phyloP scores from a whole-genome alignment of 345 rosid genomes.

The Aquilaria sinensis region DNA sequence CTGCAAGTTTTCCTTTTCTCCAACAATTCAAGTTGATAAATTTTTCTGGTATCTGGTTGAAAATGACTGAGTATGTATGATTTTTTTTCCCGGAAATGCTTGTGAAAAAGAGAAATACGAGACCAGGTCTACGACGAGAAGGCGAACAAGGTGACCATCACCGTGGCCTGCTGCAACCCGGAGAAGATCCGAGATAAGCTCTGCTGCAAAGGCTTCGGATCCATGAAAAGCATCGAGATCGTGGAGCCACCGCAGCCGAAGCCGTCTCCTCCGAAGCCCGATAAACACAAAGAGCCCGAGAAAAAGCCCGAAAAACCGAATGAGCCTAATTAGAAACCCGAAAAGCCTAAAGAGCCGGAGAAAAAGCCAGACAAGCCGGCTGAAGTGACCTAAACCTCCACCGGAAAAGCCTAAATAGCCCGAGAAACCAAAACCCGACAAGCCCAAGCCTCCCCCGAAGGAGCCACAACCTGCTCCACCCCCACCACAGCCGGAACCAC shows the following conservation, averaged over 20 bases:
- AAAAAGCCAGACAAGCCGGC: not conserved
- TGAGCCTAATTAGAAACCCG: not conserved
- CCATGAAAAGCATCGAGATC: conserved; percentile 45
- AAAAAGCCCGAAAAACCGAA: not conserved
- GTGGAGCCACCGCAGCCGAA: conserved; percentile 19
- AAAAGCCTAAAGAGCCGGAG: too few relatives aligned
- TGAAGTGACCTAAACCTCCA: too few relatives aligned
- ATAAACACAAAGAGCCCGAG: not conserved
- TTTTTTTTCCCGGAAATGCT: not conserved
- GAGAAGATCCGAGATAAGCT: conserved; percentile 53
- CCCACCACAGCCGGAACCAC: too few relatives aligned
- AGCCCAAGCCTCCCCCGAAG: too few relatives aligned
- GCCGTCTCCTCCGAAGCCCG: not conserved
- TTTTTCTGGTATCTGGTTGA: too few relatives aligned
- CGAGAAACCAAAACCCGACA: too few relatives aligned
- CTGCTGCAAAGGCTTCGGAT: conserved; percentile 39
- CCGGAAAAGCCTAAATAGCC: too few relatives aligned
- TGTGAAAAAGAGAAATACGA: conserved; percentile 55
- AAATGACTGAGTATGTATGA: not conserved
- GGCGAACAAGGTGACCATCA: conserved; percentile 36
- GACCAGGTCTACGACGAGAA: conserved; percentile 58
- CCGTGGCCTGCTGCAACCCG: conserved; percentile 72
- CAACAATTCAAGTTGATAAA: too few relatives aligned
- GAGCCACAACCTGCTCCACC: too few relatives aligned
- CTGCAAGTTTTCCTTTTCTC: too few relatives aligned